Evolutionary conservation across 768 basidiomycete genomes (phyloP), one percentile per base, ranked within the genome.

Genomic region (Sarcomyxa edulis): DNA sequence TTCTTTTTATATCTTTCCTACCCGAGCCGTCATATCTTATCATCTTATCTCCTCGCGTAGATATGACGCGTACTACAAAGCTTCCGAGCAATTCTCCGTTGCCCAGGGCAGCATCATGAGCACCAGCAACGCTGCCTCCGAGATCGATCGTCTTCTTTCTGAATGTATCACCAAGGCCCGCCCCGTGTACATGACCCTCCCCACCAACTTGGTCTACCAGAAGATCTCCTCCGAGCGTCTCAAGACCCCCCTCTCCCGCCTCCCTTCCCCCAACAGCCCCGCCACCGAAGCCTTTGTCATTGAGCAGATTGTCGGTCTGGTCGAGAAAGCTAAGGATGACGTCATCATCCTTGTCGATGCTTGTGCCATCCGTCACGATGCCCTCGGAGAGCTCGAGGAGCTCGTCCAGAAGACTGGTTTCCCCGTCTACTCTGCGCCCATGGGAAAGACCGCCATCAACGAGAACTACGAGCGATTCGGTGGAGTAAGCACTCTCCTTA

Each of bases 111-210:
- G 63, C 20, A 56, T 97, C 14, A 68, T 55, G 39, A 62, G 69
- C 39, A 71, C 71, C 35, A 56, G 61, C 2, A 62, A 67, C 4
- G 88, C 87, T 2, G 77, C 74, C 0, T 61, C 66, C 2, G 76
- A 85, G 48, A 87, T 97, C 23, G 93, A 97, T 55, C 75, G 82
- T 36, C 65, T 90, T 34, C 65, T 97, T 31, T 74, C 71, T 8
- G 79, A 78, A 27, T 85, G 83, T 44, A 72, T 86, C 25, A 73
- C 71, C 24, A 5, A 88, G 76, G 84, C 82, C 20, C 80, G 89
- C 14, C 94, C 94, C 0, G 88, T 86, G 22, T 98, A 98, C 53
- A 61, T 98, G 27, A 75, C 82, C 24, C 67, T 97, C 8, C 94
- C 91, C 1, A 93, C 83, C 5, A 86, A 97, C 55, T 65, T 95